Conservation (phyloP, 768 basidiomycete genomes). For the Mycena galericulata region DNA sequence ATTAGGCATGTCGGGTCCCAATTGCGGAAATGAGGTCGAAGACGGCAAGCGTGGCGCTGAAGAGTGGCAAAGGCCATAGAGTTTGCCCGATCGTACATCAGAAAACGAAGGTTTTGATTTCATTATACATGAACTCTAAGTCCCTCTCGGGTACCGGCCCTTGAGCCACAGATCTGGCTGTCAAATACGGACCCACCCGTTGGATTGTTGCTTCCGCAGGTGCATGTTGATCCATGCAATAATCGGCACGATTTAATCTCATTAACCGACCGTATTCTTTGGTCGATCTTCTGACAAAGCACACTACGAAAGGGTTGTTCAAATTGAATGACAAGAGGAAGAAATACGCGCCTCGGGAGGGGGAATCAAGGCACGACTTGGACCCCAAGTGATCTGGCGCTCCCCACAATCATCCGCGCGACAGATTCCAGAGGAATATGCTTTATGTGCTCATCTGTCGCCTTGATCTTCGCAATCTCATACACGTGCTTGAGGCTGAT, state of each 20-base stretch:
- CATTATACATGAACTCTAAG: conserved; percentile 36
- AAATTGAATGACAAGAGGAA: conserved; percentile 3
- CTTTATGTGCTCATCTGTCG: conserved; percentile 88
- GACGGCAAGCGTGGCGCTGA: conserved; percentile 20
- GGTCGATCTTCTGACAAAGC: conserved; percentile 20
- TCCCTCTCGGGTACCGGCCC: conserved; percentile 29
- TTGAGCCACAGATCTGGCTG: conserved; percentile 27
- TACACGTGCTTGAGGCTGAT: conserved; percentile 97
- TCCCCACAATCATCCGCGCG: conserved; percentile 89
- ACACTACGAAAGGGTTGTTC: conserved; percentile 16
- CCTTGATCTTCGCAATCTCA: conserved; percentile 98
- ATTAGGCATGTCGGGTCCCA: conserved; percentile 35
- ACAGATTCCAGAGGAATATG: conserved; percentile 90
- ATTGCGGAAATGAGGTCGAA: conserved; percentile 17
- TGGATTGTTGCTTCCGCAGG: conserved; percentile 25
- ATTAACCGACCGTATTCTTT: conserved; percentile 2
- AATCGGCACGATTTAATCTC: conserved; percentile 14
- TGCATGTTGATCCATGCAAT: conserved; percentile 33
- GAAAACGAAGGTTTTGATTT: conserved; percentile 33
- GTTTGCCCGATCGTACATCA: conserved; percentile 29
- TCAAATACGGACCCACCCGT: conserved; percentile 36
- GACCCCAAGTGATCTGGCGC: conserved; percentile 89
- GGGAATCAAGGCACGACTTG: conserved; percentile 84
- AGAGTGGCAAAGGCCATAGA: conserved; percentile 27
- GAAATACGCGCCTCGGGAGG: conserved; percentile 37